phyloP scores from a whole-genome alignment of 2,329 filamentous ascomycete genomes.

The Verticillium tricorpus region DNA sequence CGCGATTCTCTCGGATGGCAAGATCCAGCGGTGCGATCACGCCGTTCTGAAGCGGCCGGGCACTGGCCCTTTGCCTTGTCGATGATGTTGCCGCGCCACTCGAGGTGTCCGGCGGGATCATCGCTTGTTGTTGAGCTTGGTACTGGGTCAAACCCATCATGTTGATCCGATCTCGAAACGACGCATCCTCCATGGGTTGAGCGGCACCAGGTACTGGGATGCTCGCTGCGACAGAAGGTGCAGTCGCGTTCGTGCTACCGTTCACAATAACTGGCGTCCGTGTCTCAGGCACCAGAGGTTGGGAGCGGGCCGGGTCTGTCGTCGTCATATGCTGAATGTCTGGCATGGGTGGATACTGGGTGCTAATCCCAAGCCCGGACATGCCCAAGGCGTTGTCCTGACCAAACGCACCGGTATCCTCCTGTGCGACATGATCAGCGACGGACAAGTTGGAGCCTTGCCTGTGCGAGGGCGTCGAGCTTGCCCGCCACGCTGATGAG shows the following conservation, averaged over 20 bases:
- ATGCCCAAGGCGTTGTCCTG: background rate
- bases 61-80: constrained; percentile 30
- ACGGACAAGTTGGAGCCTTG: background rate
- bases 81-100: constrained; percentile 25
- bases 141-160: constrained; percentile 33
- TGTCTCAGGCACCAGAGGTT: constrained; percentile 17
- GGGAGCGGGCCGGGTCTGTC: constrained; percentile 6
- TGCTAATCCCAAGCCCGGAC: background rate
- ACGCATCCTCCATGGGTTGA: constrained; percentile 27
- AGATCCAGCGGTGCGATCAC: constrained; percentile 53
- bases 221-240: constrained; percentile 6
- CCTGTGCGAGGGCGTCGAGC: constrained; percentile 17
- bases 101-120: constrained; percentile 17
- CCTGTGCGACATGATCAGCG: background rate
- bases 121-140: constrained; percentile 6
- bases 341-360: background rate
- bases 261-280: constrained; percentile 29
- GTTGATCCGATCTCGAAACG: constrained; percentile 36
- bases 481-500: constrained; percentile 31
- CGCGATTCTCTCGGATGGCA: constrained; percentile 40
- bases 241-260: constrained; percentile 19
- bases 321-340: background rate
- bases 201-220: constrained; percentile 7
- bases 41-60: constrained; percentile 40
- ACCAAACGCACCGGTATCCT: background rate